Evolutionary conservation across 2,329 filamentous ascomycete species (phyloP).

Genomic region (Fusarium verticillioides): DNA sequence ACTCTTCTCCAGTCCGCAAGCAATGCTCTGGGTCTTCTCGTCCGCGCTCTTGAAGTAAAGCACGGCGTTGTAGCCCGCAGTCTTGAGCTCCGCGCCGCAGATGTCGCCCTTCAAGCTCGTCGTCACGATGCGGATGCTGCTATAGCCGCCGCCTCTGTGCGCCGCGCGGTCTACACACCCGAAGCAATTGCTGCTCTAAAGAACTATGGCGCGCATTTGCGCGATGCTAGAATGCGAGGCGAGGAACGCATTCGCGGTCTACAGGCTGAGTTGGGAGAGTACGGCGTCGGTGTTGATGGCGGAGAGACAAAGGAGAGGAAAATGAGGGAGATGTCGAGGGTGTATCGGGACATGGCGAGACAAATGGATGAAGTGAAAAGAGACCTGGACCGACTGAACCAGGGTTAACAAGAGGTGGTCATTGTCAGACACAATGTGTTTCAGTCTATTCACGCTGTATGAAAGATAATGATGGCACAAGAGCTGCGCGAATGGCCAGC

Average conservation of each 20-base stretch:
- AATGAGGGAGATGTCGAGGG: conserved; percentile 65
- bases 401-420: conserved; percentile 29
- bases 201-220: conserved; percentile 61
- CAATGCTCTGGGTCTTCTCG: conserved; percentile 53
- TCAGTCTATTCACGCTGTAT: background rate
- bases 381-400: conserved; percentile 56
- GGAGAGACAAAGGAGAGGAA: conserved; percentile 57
- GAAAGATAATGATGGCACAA: background rate
- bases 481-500: background rate
- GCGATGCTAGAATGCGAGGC: conserved; percentile 59
- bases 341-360: conserved; percentile 61
- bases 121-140: conserved; percentile 53
- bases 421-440: background rate
- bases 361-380: conserved; percentile 61
- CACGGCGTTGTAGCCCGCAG: conserved; percentile 63
- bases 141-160: conserved; percentile 49
- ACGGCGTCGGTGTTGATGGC: conserved; percentile 57
- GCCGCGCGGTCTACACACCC: conserved; percentile 58
- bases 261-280: conserved; percentile 58
- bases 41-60: conserved; percentile 65
- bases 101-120: conserved; percentile 57
- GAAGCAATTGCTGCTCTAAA: conserved; percentile 56
- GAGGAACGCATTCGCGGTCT: conserved; percentile 56
- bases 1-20: conserved; percentile 55
- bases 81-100: conserved; percentile 61